Conservation (phyloP, 371 early-diverging fungal species). For the Funneliformis caledonium region DNA sequence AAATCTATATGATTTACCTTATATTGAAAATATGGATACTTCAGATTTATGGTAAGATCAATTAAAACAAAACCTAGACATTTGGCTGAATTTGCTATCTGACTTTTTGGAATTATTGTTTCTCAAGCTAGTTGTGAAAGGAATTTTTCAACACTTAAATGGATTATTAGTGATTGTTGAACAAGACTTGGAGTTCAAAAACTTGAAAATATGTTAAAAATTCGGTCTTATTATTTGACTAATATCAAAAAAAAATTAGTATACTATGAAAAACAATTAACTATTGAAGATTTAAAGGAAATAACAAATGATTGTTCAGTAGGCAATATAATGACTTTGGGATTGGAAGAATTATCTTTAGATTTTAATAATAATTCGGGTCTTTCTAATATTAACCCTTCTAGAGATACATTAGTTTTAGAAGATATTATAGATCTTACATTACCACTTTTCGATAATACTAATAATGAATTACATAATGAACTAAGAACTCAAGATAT, state of each 20-base stretch:
- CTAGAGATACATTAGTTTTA: no score
- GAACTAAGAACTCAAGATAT: no score
- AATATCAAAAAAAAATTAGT: not conserved
- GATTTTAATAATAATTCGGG: no score
- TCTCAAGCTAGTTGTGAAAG: constrained; percentile 5
- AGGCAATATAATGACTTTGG: not conserved
- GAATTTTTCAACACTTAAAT: constrained; percentile 12
- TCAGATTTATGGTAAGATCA: no score
- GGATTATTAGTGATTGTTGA: not conserved
- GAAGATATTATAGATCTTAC: no score
- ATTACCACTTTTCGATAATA: no score
- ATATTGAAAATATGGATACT: not conserved
- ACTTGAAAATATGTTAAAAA: constrained; percentile 9
- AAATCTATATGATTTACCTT: not conserved
- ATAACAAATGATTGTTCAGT: not conserved
- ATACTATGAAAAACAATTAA: not conserved
- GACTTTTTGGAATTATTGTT: not conserved
- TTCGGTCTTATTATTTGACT: not conserved
- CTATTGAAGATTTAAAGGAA: not conserved
- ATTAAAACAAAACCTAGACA: no score
- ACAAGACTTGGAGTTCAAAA: not conserved
- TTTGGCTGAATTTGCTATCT: not conserved
- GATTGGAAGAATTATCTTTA: no score
- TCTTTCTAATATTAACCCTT: no score
- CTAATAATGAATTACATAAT: no score